Conservation (phyloP, 2,329 filamentous ascomycete genomes). For the Huntiella abstrusa region DNA sequence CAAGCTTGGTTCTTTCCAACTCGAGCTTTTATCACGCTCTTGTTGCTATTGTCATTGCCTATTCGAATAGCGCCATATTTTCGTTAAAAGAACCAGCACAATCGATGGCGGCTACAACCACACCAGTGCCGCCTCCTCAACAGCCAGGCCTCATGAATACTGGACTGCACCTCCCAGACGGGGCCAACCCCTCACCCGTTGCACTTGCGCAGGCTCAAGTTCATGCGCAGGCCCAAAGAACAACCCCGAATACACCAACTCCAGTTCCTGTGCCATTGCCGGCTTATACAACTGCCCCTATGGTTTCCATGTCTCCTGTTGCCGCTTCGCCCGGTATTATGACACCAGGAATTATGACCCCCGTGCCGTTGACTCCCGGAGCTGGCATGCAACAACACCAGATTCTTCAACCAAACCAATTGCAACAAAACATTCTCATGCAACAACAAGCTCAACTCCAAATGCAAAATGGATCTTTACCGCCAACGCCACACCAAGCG, state of each 20-base stretch:
- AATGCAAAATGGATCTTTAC: background rate
- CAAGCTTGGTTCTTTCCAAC: too few species aligned
- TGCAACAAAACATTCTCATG: conserved; percentile 3
- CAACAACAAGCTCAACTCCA: background rate
- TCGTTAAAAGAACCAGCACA: too few species aligned
- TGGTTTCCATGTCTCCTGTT: conserved; percentile 12
- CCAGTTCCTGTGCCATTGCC: conserved; percentile 7
- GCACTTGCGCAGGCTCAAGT: conserved; percentile 12
- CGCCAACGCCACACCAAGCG: conserved; percentile 3
- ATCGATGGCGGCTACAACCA: conserved; percentile 10
- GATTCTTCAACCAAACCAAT: conserved; percentile 5
- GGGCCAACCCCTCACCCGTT: conserved; percentile 11
- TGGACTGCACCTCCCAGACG: conserved; percentile 13
- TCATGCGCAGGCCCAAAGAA: conserved; percentile 10
- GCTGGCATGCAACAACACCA: conserved; percentile 6
- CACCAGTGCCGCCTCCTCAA: conserved; percentile 6
- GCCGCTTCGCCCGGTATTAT: conserved; percentile 8
- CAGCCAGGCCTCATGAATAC: conserved; percentile 9
- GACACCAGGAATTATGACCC: conserved; percentile 6
- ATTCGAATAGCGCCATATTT: too few species aligned
- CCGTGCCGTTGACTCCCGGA: conserved; percentile 6
- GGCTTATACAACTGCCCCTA: conserved; percentile 14
- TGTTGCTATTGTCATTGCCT: too few species aligned
- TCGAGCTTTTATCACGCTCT: too few species aligned
- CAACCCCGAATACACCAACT: conserved; percentile 4